Base-by-base conservation (phyloP, 306 rosid species). In the Acacia crassicarpa region DNA sequence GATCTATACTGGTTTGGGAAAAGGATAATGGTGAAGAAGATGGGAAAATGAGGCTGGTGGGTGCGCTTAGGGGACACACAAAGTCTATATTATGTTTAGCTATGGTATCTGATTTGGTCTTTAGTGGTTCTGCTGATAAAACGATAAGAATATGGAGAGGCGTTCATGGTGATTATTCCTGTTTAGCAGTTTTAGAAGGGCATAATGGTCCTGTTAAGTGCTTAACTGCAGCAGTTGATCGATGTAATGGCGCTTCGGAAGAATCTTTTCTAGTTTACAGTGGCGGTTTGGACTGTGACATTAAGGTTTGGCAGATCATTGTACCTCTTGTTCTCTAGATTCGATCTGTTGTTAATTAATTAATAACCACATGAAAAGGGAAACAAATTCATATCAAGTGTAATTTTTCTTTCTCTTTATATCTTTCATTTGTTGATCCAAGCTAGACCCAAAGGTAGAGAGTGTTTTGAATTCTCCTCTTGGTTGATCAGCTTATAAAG, bases 121-220 rank as follows among this genome's bases (percentile, higher is more conserved):
- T 91, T 2, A 95, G 99, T 73, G 99, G 99, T 35, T 95, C 99
- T 0, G 97, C 97, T 0, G 99, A 95, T 82, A 90, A 83, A 84
- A 93, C 89, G 0, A 80, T 93, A 3, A 80, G 99, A 59, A 80
- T 95, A 63, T 95, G 99, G 99, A 93, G 88, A 83, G 90, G 92
- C 0, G 40, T 80, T 41, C 41, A 81, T 11, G 83, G 71, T 20
- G 86, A 83, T 30, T 93, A 91, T 68, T 82, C 80, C 8, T 93
- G 99, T 81, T 76, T 95, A 76, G 94, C 85, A 23, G 90, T 92
- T 56, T 59, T 95, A 72, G 89, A 90, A 89, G 98, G 99, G 25
- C 99, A 95, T 68, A 59, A 4, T 3, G 93, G 93, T 25, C 91
- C 98, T 1, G 85, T 95, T 46, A 95, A 95, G 86, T 89, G 99